Conservation (phyloP, 495 filamentous ascomycete species). For the Penicillium lagena region DNA sequence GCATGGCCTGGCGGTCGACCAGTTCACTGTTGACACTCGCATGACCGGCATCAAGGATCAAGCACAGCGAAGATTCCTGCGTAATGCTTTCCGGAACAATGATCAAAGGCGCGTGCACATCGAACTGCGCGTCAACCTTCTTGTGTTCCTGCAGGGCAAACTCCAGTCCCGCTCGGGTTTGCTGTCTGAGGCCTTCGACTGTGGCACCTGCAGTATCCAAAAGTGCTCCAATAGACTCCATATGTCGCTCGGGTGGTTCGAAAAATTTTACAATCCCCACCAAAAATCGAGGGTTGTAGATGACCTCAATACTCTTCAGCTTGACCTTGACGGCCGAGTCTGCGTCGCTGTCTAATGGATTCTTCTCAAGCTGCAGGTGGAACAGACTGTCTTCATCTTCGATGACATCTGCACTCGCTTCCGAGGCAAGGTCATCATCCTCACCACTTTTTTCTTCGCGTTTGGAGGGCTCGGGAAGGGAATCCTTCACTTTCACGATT, state of each 20-base stretch:
- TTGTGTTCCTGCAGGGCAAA: slow-evolving; percentile 97
- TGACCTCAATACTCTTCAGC: slow-evolving; percentile 90
- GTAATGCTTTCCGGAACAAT: slow-evolving; percentile 93
- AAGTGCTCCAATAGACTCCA: slow-evolving; percentile 93
- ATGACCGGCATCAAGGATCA: slow-evolving; percentile 95
- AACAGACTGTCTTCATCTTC: slow-evolving; percentile 76
- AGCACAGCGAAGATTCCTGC: slow-evolving; percentile 67
- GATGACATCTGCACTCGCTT: slow-evolving; percentile 44
- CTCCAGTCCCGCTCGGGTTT: slow-evolving; percentile 90
- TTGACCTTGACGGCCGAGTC: slow-evolving; percentile 87
- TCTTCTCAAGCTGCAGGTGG: slow-evolving; percentile 85
- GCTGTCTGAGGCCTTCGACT: slow-evolving; percentile 87
- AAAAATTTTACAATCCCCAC: slow-evolving; percentile 90
- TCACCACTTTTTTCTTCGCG: slow-evolving; percentile 38
- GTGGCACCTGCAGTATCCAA: slow-evolving; percentile 93
- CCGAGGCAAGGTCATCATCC: slow-evolving; percentile 57
- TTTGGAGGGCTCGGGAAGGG: slow-evolving; percentile 45
- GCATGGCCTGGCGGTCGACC: slow-evolving; percentile 81
- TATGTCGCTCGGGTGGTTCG: slow-evolving; percentile 89
- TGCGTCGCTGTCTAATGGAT: slow-evolving; percentile 85
- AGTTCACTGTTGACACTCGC: slow-evolving; percentile 89
- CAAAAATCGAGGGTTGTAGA: slow-evolving; percentile 91
- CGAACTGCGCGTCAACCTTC: slow-evolving; percentile 91
- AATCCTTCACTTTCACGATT: slow-evolving; percentile 91
- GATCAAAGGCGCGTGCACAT: slow-evolving; percentile 91